Base-by-base conservation (phyloP, 2,329 filamentous ascomycete species). In the Fragosphaeria purpurea region DNA sequence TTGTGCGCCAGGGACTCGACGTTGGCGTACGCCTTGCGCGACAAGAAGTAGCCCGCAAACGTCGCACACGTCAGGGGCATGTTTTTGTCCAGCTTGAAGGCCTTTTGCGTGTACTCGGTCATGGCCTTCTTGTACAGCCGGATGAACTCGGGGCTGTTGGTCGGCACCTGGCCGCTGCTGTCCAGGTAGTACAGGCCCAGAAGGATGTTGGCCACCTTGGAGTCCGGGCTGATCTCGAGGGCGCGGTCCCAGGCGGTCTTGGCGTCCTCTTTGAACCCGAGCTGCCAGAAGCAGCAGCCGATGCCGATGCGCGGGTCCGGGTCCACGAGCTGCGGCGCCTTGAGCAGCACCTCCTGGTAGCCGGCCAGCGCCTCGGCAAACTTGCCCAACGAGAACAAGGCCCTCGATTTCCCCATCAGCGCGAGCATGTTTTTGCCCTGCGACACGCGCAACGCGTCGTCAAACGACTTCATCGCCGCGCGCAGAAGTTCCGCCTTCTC, bases 291-390 rank as follows among this genome's bases (percentile, higher is more conserved):
- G 71, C 93, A 98, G 67, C 88, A 93, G 44, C 93, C 93, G 61
- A 98, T 91, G 50, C 93, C 93, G 59, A 98, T 91, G 59, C 94
- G 81, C 58, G 93, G 94, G 66, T 98, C 93, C 0, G 93, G 93
- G 61, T 98, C 93, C 41, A 86, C 80, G 61, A 97, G 75, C 58
- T 88, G 82, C 2, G 93, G 93, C 72, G 90, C 89, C 66, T 86
- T 89, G 59, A 82, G 76, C 47, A 98, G 71, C 12, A 89, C 88
- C 53, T 88, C 85, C 68, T 98, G 93, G 64, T 97, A 98, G 31
- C 79, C 75, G 53, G 86, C 77, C 48, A 97, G 69, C 11, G 94
- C 86, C 48, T 97, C 89, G 1, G 83, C 76, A 61, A 86, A 95
- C 65, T 88, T 89, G 51, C 86, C 86, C 60, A 95, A 76, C 11